Evolutionary conservation across 148 eudicot species (phyloP).

Genomic region (Hydrangea macrophylla): DNA sequence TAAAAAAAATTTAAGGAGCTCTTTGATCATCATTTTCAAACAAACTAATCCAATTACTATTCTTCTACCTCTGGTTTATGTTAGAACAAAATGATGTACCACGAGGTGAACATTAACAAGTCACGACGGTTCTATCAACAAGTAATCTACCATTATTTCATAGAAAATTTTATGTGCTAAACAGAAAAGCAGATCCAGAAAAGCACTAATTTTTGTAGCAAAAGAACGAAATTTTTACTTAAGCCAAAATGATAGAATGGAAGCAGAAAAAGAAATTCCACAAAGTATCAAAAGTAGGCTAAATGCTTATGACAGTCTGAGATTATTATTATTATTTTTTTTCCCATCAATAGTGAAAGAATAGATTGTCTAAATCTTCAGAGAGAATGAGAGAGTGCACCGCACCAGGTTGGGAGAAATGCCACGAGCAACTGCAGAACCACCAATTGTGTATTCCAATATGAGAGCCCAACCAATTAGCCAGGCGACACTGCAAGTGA

Average conservation of each 20-base stretch:
- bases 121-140: no score
- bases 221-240: not conserved
- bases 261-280: no score
- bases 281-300: not conserved
- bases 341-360: no score
- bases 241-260: no score
- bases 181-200: not conserved
- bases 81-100: not conserved
- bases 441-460: constrained; percentile 83
- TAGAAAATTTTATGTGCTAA: no score
- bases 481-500: constrained; percentile 75
- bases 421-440: constrained; percentile 90
- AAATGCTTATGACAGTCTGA: not conserved
- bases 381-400: constrained; percentile 15
- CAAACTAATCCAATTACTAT: not conserved
- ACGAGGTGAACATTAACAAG: not conserved
- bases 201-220: not conserved
- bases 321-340: no score
- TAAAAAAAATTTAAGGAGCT: not conserved
- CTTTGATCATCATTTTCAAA: not conserved
- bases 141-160: no score
- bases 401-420: constrained; percentile 82
- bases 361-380: constrained; percentile 1
- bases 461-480: constrained; percentile 79
- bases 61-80: not conserved